These are phyloP conservation scores for Vanrija sp. DNA, from an alignment of 1,284 basidiomycete genomes.

Conservation along the genomic window DNA sequence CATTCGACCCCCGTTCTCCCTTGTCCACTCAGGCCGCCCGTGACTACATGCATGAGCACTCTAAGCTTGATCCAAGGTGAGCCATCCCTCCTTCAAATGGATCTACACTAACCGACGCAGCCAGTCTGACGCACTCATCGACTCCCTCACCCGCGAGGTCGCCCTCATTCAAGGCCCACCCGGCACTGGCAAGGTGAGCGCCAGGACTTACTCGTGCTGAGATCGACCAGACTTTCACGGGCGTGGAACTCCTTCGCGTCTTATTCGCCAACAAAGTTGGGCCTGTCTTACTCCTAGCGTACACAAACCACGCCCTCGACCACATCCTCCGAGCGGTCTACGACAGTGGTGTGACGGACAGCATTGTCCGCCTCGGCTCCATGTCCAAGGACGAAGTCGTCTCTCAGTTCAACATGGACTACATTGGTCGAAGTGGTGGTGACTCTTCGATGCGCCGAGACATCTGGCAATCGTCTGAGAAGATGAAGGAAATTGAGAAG, in stretches of 20 bases:
- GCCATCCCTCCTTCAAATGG: neutral
- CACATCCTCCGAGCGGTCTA: slow-evolving; percentile 62
- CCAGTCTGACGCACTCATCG: slow-evolving; percentile 64
- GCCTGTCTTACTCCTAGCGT: slow-evolving; percentile 65
- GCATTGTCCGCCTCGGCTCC: slow-evolving; percentile 62
- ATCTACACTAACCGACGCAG: slow-evolving; percentile 46
- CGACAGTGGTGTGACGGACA: slow-evolving; percentile 59
- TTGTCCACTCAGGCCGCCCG: slow-evolving; percentile 42
- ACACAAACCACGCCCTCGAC: slow-evolving; percentile 71
- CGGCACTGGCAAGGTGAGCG: slow-evolving; percentile 64
- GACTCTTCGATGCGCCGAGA: neutral
- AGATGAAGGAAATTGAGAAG: neutral
- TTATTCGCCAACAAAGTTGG: slow-evolving; percentile 54
- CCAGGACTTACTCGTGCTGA: neutral
- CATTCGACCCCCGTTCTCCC: slow-evolving; percentile 45
- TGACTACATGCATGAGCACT: slow-evolving; percentile 40
- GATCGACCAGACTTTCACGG: slow-evolving; percentile 61
- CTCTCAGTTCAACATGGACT: slow-evolving; percentile 53
- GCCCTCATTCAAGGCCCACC: slow-evolving; percentile 69
- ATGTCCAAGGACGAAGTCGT: slow-evolving; percentile 60
- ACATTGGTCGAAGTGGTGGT: slow-evolving; percentile 26
- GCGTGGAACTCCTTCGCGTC: slow-evolving; percentile 62
- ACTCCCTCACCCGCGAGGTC: slow-evolving; percentile 59
- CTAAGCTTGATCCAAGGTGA: slow-evolving; percentile 36
- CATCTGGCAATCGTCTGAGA: neutral